Evolutionary conservation across 1,139 yeast species (phyloP).

Genomic region (Scheffersomyces parashehatae): DNA sequence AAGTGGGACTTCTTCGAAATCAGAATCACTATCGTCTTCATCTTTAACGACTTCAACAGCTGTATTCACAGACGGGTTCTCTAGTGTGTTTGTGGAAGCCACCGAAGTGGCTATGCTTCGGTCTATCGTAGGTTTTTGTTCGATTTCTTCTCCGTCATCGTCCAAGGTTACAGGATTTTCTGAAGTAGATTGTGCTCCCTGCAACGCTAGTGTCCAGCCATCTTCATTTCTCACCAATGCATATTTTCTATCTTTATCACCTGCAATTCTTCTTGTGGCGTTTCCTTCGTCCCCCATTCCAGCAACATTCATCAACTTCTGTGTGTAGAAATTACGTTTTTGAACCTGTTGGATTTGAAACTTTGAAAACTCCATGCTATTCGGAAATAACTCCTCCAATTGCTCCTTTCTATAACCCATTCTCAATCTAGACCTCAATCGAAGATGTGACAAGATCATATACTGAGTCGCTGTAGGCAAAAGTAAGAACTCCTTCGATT

Average conservation of each 20-base stretch:
- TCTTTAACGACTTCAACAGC: slow-evolving; percentile 11
- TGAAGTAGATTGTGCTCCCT: slow-evolving; percentile 37
- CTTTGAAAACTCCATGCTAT: slow-evolving; percentile 84
- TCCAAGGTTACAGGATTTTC: slow-evolving; percentile 48
- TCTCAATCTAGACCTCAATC: slow-evolving; percentile 84
- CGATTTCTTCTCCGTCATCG: slow-evolving; percentile 25
- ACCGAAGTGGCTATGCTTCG: not conserved
- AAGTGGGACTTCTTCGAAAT: slow-evolving; percentile 22
- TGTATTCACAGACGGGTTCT: not conserved
- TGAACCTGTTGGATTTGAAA: slow-evolving; percentile 94
- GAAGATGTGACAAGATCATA: slow-evolving; percentile 77
- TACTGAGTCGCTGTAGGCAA: slow-evolving; percentile 85
- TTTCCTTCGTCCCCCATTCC: slow-evolving; percentile 73
- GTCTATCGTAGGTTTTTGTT: not conserved
- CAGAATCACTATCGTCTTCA: slow-evolving; percentile 22
- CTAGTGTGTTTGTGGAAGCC: not conserved
- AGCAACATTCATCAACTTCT: slow-evolving; percentile 76
- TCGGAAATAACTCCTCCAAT: slow-evolving; percentile 74
- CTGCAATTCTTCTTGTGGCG: slow-evolving; percentile 66
- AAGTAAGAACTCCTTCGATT: slow-evolving; percentile 60
- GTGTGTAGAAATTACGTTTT: slow-evolving; percentile 87
- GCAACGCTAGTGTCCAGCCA: slow-evolving; percentile 84
- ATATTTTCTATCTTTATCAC: slow-evolving; percentile 79
- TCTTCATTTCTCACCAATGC: slow-evolving; percentile 72
- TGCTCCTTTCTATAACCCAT: slow-evolving; percentile 94